Evolutionary conservation across 129 eudicot genomes (phyloP), one percentile per base, ranked within the genome.

Genomic region (Calendula officinalis): DNA sequence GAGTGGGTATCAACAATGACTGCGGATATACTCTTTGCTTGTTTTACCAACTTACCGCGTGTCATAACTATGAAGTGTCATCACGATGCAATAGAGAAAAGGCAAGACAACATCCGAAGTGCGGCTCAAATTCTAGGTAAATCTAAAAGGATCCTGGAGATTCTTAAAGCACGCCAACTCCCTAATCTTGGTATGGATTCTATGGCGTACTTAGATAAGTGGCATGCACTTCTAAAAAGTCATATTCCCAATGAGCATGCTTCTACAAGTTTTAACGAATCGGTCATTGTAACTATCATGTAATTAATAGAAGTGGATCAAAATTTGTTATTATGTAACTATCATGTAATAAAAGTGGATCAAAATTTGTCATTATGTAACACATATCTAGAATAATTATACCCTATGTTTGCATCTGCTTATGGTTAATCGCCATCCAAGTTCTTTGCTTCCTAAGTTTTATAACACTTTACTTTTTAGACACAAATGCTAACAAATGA

Each of bases 81-180:
- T 69, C 45, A 73, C 48, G 39, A 60, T 22, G 72, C 76, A 65
- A 68, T 82, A 43, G 73, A 56, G 65, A 56, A 68, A 56, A 56
- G 46, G 65, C 51, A 12, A 15, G 73, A 68, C 6, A 68, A 9
- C 54, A 68, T 68, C 30, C 43, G 44, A 0, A 55, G n/a, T 27
- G 72, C 72, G 13, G 53, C 72, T 32, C 41, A 43, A 9, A 30
- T 68, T 56, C 56, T 68, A 33, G 65, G 73, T 56, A 56, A 34
- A 68, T 69, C 78, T 16, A 78, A 69, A 66, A 65, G 30, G n/a
- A 74, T 77, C 44, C 61, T 82, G 16, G 16, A 58, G 22, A 47
- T 75, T 3, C 69, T 78, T 7, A 55, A 71, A 53, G 69, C 22
- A 7, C 55, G 60, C 3, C 55, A 62, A 55, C 69, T 56, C 41